Evolutionary conservation across 2,329 filamentous ascomycete species (phyloP), one percentile per base, ranked within the genome.

Genomic region (Purpureocillium lavendulum): DNA sequence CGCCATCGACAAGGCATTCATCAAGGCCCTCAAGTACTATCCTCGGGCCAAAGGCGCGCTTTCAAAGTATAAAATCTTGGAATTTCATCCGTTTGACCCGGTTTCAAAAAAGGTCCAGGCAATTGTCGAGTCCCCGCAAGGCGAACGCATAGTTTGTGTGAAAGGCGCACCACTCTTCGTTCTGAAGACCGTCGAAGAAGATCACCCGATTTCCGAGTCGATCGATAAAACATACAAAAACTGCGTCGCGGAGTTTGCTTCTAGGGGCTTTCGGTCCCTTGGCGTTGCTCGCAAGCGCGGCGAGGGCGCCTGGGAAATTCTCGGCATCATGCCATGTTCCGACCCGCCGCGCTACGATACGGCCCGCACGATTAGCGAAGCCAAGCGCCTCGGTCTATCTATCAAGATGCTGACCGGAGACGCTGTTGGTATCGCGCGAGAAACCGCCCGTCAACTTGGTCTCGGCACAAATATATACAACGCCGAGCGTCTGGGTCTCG

Each of bases 371-470:
- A 85, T 94, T 68, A 83, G 84, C 62, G 87, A 94, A 66, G 87
- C 87, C 57, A 90, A 92, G 74, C 75, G 71, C 48, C 79, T 94
- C 43, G 87, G 87, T 72, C 73, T 94, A 45, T 88, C 84, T 51
- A 88, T 94, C 68, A 94, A 94, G 76, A 94, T 94, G 87, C 77
- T 94, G 69, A 94, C 88, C 66, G 87, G 87, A 75, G 87, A 94
- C 60, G 87, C 88, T 50, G 87, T 94, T 59, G 88, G 87, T 64
- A 94, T 94, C 61, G 87, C 87, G 53, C 82, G 85, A 69, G 87
- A 94, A 66, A 94, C 87, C 51, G 90, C 87, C 40, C 85, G 87
- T 56, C 86, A 92, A 67, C 83, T 94, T 49, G 87, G 87, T 70
- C 82, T 94, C 44, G 87, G 87, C 56, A 92, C 87, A 57, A 94